phyloP scores from a whole-genome alignment of 1,284 basidiomycete genomes.

The Cutaneotrichosporon dermatis region DNA sequence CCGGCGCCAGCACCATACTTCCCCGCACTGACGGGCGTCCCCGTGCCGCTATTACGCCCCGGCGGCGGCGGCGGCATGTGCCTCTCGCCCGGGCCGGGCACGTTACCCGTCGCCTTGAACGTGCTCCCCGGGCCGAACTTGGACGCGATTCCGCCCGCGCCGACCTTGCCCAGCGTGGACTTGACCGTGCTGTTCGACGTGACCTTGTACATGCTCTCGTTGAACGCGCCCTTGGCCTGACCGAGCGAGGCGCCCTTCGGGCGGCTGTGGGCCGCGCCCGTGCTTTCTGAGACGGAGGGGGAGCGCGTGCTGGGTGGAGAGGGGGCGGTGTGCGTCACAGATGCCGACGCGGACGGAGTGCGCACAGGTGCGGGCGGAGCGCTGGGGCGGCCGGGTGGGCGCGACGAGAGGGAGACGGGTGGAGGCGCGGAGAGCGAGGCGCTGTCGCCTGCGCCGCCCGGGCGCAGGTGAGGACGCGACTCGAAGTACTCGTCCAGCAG shows the following conservation, averaged over 20 bases:
- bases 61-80: not conserved
- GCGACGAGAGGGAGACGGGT: not conserved
- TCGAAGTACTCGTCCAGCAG: constrained; percentile 47
- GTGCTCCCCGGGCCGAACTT: not conserved
- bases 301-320: no score
- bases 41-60: not conserved
- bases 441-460: not conserved
- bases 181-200: constrained; percentile 13
- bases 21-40: not conserved
- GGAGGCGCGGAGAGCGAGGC: not conserved
- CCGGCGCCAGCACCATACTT: not conserved
- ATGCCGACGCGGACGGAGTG: not conserved
- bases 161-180: constrained; percentile 20
- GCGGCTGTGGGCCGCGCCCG: no score
- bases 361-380: not conserved
- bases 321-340: no score
- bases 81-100: not conserved
- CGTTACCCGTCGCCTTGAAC: not conserved
- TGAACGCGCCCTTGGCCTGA: constrained; percentile 1
- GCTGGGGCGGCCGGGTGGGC: not conserved
- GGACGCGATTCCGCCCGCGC: constrained; percentile 14
- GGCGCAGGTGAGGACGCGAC: constrained; percentile 36
- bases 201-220: constrained; percentile 12
- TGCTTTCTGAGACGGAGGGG: no score
- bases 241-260: not conserved